Evolutionary conservation across 1,139 yeast species (phyloP), one percentile per base, ranked within the genome.

Genomic region (Saccharomyces hybrid): DNA sequence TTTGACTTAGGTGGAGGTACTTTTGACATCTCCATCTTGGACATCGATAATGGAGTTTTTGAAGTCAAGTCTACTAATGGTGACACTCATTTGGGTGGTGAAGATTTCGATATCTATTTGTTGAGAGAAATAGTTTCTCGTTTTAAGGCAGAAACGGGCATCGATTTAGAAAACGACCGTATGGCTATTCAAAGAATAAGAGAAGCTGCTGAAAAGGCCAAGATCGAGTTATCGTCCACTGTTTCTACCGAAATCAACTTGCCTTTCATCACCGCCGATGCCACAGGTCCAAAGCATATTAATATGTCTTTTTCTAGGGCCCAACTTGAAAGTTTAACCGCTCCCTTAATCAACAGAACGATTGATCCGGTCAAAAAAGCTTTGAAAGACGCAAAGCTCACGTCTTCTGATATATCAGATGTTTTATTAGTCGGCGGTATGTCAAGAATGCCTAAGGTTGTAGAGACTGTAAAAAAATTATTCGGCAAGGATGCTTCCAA

Each of bases 361-460:
- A 76, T 91, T 64, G 96, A 91, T 73, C 99, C 99, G 70, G 96
- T 96, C 75, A 90, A 91, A 83, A 90, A 91, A 80, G 99, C 99
- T 60, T 79, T 93, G 74, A 93, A 91, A 81, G 99, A 95, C 76
- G 98, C 99, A 65, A 84, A 84, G 65, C 79, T 93, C 73, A 68
- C 85, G 62, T 82, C 96, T 56, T 86, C 95, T 60, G 95, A 88
- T 68, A 79, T 93, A 69, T 85, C 95, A 67, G 99, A 93, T 78
- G 98, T 93, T 67, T 86, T 93, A 72, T 82, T 93, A 65, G 99
- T 93, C 66, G 99, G 99, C 83, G 99, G 99, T 85, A 93, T 91
- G 99, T 87, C 98, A 61, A 89, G 99, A 82, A 93, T 93, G 99
- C 99, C 99, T 77, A 95, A 93, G 86, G 98, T 93, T 72, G 80